These are phyloP conservation scores for Globisporangium takayamanum DNA, from an alignment of 352 stramenopile species.

Conservation along the genomic window DNA sequence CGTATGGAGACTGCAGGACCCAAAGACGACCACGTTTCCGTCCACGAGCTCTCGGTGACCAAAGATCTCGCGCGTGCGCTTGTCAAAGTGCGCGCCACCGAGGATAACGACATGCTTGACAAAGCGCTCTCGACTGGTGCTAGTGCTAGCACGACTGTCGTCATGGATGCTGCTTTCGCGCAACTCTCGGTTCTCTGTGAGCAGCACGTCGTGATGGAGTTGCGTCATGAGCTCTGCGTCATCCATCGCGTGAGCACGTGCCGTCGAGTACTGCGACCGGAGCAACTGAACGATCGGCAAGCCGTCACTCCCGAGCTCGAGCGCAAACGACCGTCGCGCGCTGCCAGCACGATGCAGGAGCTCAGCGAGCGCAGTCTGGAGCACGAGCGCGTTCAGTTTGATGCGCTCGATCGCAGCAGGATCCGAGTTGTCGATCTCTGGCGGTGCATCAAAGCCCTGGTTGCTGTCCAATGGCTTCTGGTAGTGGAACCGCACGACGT, in stretches of 20 bases:
- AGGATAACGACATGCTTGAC: constrained; percentile 70
- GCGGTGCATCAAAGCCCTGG: constrained; percentile 53
- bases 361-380: constrained; percentile 56
- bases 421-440: constrained; percentile 47
- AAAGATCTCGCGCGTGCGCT: constrained; percentile 32
- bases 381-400: constrained; percentile 43
- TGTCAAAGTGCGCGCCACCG: constrained; percentile 51
- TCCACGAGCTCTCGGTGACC: constrained; percentile 50
- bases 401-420: constrained; percentile 40
- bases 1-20: constrained; percentile 55
- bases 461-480: constrained; percentile 42
- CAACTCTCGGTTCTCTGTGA: constrained; percentile 12
- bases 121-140: constrained; percentile 15
- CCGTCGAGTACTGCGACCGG: constrained; percentile 41
- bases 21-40: constrained; percentile 51
- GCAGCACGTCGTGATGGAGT: constrained; percentile 41
- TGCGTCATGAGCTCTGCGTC: constrained; percentile 47
- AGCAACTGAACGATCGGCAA: constrained; percentile 44
- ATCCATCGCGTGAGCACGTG: constrained; percentile 26
- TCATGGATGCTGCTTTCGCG: not conserved
- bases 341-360: constrained; percentile 38
- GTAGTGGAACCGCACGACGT: constrained; percentile 62
- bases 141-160: constrained; percentile 6
- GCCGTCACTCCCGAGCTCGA: constrained; percentile 48
- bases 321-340: constrained; percentile 33